Evolutionary conservation across 768 basidiomycete species (phyloP), one percentile per base, ranked within the genome.

Genomic region (Crucibulum laeve): DNA sequence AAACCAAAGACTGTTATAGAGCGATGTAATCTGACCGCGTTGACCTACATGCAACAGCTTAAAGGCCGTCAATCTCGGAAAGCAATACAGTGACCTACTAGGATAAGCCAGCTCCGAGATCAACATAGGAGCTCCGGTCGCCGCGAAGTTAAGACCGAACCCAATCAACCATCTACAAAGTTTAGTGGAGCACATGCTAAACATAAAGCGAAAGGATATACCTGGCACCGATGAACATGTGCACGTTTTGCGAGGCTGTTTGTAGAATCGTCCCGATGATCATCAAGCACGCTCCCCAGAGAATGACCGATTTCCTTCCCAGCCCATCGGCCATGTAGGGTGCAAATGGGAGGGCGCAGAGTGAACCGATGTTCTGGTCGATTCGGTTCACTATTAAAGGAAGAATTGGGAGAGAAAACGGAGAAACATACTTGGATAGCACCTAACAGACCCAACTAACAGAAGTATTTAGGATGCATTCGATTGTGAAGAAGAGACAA

Each of bases 211-310:
- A 15, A 14, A 42, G 21, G 14, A 22, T 35, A 25, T 38, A 53
- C 53, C 79, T 74, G 38, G 79, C 74, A 18, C 73, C 76, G 45
- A 79, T 75, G 62, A 81, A 80, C 73, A 79, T 76, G 46, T 62
- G 63, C 22, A 79, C 63, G 30, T 67, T 73, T 45, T 72, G 67
- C 11, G 76, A 64, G 6, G 75, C 74, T 4, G 76, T 69, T 51
- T 81, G 80, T 26, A 80, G 8, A 21, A 70, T 69, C 13, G 69
- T 71, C 19, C 68, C 80, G 21, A 68, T 56, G 17, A 73, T 59
- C 74, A 79, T 79, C 50, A 78, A 60, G 35, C 56, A 43, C 3
- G 79, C 73, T 18, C 79, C 79, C 19, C 75, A 50, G 53, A 72
- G 66, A 23, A 82, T 67, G n/a, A 71, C 65, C 1, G 55, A 58